These are phyloP conservation scores for Pseudevernia furfuracea DNA, from an alignment of 495 filamentous ascomycete genomes.

Conservation along the genomic window DNA sequence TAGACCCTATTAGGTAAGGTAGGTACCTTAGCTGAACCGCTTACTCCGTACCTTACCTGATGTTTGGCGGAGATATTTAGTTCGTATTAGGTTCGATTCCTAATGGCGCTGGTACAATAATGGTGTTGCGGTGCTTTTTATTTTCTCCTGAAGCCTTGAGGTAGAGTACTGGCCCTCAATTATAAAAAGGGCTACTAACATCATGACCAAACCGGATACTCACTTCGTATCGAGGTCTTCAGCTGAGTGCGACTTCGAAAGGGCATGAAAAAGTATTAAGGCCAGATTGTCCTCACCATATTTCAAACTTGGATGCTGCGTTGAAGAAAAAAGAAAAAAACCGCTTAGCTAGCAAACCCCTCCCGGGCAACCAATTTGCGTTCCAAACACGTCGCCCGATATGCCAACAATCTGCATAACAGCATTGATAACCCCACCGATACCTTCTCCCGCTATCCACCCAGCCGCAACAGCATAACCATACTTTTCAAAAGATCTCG, in stretches of 20 bases:
- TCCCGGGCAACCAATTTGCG: slow-evolving; percentile 1
- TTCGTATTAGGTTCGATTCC: too few species aligned
- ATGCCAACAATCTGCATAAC: slow-evolving; percentile 4
- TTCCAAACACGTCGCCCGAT: slow-evolving; percentile 6
- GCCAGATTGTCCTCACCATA: neutral
- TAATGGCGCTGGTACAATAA: too few species aligned
- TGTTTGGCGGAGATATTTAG: too few species aligned
- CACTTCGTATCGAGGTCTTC: neutral
- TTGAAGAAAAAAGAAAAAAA: too few species aligned
- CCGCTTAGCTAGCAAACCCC: slow-evolving; percentile 7
- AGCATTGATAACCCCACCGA: slow-evolving; percentile 9
- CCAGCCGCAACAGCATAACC: too few species aligned
- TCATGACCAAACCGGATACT: neutral
- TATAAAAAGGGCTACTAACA: neutral
- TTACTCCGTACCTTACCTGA: too few species aligned
- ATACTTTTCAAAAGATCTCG: too few species aligned
- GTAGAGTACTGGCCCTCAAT: neutral
- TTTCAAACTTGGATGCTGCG: neutral
- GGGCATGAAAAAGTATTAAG: too few species aligned
- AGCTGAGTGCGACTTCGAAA: neutral
- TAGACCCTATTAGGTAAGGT: neutral
- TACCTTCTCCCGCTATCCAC: too few species aligned
- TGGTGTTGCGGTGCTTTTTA: too few species aligned
- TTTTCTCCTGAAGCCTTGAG: neutral
- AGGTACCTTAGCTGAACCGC: too few species aligned